Conservation (phyloP, 164 flowering plant genomes). For the Umbellularia californica region DNA sequence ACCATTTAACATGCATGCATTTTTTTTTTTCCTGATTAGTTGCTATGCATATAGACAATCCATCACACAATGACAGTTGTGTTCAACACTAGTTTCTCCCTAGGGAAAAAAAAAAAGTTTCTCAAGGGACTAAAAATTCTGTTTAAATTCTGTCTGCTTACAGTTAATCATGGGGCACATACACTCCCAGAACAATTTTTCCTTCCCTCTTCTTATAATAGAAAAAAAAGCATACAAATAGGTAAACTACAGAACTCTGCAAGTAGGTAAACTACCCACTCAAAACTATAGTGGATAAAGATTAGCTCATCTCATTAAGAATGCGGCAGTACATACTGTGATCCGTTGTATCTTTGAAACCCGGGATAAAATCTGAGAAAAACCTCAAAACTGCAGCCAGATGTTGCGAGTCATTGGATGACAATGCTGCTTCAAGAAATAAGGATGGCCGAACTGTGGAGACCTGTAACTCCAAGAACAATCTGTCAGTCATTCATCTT, state of each 20-base stretch:
- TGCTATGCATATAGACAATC: no score
- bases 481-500: not conserved
- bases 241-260: not conserved
- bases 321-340: slow-evolving; percentile 42
- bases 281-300: not conserved
- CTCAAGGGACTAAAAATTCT: no score
- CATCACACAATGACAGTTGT: no score
- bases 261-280: not conserved
- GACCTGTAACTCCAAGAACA: slow-evolving; percentile 48
- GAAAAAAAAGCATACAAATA: not conserved
- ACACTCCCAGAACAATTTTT: not conserved
- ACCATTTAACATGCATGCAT: no score
- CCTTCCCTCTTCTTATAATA: not conserved
- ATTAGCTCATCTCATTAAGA: slow-evolving; percentile 33
- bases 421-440: slow-evolving; percentile 83
- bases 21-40: no score
- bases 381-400: slow-evolving; percentile 85
- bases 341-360: slow-evolving; percentile 67
- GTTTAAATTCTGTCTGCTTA: no score
- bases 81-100: no score
- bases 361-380: slow-evolving; percentile 76
- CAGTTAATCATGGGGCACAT: not conserved
- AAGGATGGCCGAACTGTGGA: slow-evolving; percentile 63
- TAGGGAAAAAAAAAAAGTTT: no score
- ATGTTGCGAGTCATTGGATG: slow-evolving; percentile 71